phyloP scores from a whole-genome alignment of 2,329 filamentous ascomycete genomes.

The Aureobasidium namibiae region DNA sequence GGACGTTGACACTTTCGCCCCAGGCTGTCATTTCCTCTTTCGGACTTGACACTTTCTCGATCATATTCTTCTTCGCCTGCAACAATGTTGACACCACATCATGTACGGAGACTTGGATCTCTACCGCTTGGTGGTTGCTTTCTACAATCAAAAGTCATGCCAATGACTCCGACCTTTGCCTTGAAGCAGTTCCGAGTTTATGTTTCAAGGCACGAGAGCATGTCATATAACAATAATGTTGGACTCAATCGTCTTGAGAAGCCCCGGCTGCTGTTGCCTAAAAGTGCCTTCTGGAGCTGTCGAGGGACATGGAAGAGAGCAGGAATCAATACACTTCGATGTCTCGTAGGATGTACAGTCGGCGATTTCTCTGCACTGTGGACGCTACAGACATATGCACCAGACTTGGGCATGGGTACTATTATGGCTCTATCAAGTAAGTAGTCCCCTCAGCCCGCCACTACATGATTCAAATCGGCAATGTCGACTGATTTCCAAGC shows the following conservation, averaged over 20 bases:
- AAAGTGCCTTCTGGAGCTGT: background rate
- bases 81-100: background rate
- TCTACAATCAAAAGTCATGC: background rate
- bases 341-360: background rate
- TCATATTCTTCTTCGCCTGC: background rate
- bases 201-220: too few species aligned
- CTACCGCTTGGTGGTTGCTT: too few species aligned
- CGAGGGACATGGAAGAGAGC: background rate
- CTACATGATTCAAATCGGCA: too few species aligned
- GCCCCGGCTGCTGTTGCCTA: background rate
- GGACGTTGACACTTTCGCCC: background rate
- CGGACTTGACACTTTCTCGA: background rate
- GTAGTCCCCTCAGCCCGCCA: too few species aligned
- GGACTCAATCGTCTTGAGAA: background rate
- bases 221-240: background rate
- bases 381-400: background rate
- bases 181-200: too few species aligned
- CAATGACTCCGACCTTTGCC: too few species aligned
- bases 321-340: background rate
- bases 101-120: background rate
- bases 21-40: constrained; percentile 3
- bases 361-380: background rate
- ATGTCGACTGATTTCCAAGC: too few species aligned
- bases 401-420: background rate
- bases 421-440: background rate